Percentiles rank a stretch among this genome's conserved stretches.
phyloP scores from a whole-genome alignment of 1,284 basidiomycete genomes.

The Ustilago esculenta region DNA sequence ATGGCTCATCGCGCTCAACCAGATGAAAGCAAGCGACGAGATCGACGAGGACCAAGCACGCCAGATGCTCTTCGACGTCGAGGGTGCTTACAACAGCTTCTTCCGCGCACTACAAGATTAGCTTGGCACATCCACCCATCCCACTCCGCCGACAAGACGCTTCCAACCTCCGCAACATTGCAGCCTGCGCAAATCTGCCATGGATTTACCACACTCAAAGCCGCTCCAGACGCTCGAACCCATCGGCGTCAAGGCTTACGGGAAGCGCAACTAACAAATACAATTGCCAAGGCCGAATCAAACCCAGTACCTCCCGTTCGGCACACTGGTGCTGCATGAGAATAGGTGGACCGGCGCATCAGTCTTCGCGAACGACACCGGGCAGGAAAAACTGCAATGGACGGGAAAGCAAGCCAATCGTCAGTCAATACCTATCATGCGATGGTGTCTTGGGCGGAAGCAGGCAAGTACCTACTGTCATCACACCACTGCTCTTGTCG shows the following conservation, averaged over 20 bases:
- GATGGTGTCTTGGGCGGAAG: not conserved
- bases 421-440: not conserved
- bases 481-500: slow-evolving; percentile 50
- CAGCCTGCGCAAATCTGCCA: too few species aligned
- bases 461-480: slow-evolving; percentile 37
- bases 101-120: slow-evolving; percentile 77
- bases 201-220: too few species aligned
- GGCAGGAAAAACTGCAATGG: slow-evolving; percentile 48
- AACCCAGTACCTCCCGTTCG: too few species aligned
- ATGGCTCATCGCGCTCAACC: slow-evolving; percentile 95
- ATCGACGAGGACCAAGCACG: slow-evolving; percentile 93
- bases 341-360: not conserved
- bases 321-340: too few species aligned
- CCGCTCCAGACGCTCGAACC: too few species aligned
- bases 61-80: slow-evolving; percentile 95
- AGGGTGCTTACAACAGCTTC: slow-evolving; percentile 95
- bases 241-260: too few species aligned
- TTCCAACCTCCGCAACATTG: too few species aligned
- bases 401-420: not conserved
- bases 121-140: not conserved
- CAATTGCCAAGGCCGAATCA: too few species aligned
- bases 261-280: too few species aligned
- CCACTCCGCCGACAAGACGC: too few species aligned
- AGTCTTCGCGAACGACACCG: slow-evolving; percentile 46
- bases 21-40: slow-evolving; percentile 96